Base-by-base conservation (phyloP, 257 asterid genomes). In the Ligustrum vulgare region DNA sequence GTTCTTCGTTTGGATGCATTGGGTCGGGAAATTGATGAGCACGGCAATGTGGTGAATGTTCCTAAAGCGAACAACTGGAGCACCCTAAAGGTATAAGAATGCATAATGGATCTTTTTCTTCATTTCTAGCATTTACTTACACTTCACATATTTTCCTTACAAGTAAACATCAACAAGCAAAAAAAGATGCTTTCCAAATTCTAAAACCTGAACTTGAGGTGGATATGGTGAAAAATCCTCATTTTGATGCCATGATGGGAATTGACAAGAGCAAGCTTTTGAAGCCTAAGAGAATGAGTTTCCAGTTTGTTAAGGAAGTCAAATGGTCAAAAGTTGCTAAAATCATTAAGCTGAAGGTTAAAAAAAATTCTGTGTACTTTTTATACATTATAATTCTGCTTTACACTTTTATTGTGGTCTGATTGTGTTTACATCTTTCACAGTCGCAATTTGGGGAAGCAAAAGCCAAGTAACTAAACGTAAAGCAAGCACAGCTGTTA, bases 291-390 rank as follows among this genome's bases (percentile, higher is more conserved):
- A 91, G 89, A 86, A 84, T 84, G 89, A 75, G 74, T 72, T 87
- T 95, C 84, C 97, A 84, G 86, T 95, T 95, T 89, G 99, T 95
- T 4, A 98, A 95, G 86, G 99, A 93, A 86, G 99, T 97, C 78
- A 95, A 93, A 87, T 95, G 99, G 98, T 83, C 98, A 68, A 91
- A 77, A 82, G 99, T 93, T 2, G 98, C 98, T 12, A 98, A 95
- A 80, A 82, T 82, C 25, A 87, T 89, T 67, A 95, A 89, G 80
- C 47, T 91, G 82, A 95, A 90, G 96, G 99, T 91, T 28, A 28
- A 28, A 28, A 28, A 28, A 28, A 28, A 0, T 20, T 34, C 32
- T 63, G 51, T 28, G 18, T 72, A 58, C 36, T 45, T 47, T 71
- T 37, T 54, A 18, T 62, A 28, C 31, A 28, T 28, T 28, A 18